phyloP scores from a whole-genome alignment of 208 protist species.

The Leishmania tarentolae region DNA sequence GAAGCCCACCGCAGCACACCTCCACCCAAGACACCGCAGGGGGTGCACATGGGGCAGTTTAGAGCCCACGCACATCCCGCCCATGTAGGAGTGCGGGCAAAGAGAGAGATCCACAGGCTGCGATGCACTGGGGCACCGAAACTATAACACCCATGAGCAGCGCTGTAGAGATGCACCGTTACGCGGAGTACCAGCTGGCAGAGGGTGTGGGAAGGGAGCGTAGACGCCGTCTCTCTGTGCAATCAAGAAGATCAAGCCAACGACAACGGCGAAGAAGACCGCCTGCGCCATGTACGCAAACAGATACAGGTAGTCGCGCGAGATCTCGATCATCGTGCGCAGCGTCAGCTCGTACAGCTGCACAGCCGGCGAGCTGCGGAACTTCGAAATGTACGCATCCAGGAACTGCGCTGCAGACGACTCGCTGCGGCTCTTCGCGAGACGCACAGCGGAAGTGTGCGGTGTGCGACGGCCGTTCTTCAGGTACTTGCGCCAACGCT shows the following conservation, averaged over 20 bases:
- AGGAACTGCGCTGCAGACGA: conserved; percentile 51
- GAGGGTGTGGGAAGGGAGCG: conserved; percentile 21
- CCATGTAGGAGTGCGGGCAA: not conserved
- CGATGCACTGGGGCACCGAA: not conserved
- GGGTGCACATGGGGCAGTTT: not conserved
- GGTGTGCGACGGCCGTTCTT: conserved; percentile 51
- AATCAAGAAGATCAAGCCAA: conserved; percentile 77
- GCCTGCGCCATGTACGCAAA: conserved; percentile 49
- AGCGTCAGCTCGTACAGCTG: conserved; percentile 64
- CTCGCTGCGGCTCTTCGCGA: conserved; percentile 36
- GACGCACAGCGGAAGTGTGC: conserved; percentile 53
- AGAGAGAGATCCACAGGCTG: not conserved
- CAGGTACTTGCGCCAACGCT: conserved; percentile 68
- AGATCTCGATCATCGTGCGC: conserved; percentile 44
- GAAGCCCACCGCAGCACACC: not conserved
- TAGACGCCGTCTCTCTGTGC: conserved; percentile 52
- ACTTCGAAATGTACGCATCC: conserved; percentile 49
- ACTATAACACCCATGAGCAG: not conserved
- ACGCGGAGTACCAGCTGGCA: no score
- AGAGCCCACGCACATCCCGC: not conserved
- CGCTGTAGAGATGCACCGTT: not conserved
- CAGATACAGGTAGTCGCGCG: conserved; percentile 49
- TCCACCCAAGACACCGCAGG: not conserved
- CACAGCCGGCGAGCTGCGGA: conserved; percentile 42
- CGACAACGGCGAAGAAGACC: conserved; percentile 63